phyloP scores from a whole-genome alignment of 1,139 yeast species.

The Candida glucosophila region DNA sequence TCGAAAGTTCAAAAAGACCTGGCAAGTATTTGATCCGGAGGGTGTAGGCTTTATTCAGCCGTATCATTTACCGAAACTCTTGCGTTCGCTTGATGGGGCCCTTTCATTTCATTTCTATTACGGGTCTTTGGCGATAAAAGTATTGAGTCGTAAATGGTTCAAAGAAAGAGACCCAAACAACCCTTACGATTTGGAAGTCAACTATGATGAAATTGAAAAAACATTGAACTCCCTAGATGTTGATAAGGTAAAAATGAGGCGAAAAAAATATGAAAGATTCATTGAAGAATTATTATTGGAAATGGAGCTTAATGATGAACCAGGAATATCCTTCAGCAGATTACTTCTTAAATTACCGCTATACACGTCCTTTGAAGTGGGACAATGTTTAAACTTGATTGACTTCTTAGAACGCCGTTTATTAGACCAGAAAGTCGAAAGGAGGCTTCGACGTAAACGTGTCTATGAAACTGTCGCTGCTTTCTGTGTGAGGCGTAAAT shows the following conservation, averaged over 20 bases:
- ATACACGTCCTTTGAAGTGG: constrained; percentile 62
- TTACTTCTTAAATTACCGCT: constrained; percentile 64
- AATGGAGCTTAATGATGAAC: constrained; percentile 47
- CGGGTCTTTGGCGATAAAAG: constrained; percentile 45
- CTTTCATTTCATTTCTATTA: constrained; percentile 62
- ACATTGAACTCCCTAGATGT: constrained; percentile 43
- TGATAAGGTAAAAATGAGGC: constrained; percentile 43
- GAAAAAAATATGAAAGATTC: constrained; percentile 46
- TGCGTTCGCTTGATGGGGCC: constrained; percentile 63
- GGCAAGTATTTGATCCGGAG: constrained; percentile 72
- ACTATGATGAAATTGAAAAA: constrained; percentile 22
- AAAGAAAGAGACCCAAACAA: constrained; percentile 32
- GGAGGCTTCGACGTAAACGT: constrained; percentile 40
- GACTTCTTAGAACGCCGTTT: constrained; percentile 66
- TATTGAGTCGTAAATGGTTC: constrained; percentile 45
- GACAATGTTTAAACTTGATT: constrained; percentile 62
- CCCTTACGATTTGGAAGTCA: constrained; percentile 50
- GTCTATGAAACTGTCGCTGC: constrained; percentile 50
- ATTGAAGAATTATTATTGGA: constrained; percentile 51
- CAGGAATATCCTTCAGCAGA: constrained; percentile 61
- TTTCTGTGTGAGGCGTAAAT: constrained; percentile 53
- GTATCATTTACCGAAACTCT: constrained; percentile 46
- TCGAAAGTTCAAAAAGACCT: constrained; percentile 59
- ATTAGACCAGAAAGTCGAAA: constrained; percentile 51
- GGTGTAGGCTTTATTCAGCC: constrained; percentile 70